A percentile compares a stretch with the other conserved stretches of the same genome.
phyloP scores from a whole-genome alignment of 1,284 basidiomycete species.

The Rhodotorula sp. region DNA sequence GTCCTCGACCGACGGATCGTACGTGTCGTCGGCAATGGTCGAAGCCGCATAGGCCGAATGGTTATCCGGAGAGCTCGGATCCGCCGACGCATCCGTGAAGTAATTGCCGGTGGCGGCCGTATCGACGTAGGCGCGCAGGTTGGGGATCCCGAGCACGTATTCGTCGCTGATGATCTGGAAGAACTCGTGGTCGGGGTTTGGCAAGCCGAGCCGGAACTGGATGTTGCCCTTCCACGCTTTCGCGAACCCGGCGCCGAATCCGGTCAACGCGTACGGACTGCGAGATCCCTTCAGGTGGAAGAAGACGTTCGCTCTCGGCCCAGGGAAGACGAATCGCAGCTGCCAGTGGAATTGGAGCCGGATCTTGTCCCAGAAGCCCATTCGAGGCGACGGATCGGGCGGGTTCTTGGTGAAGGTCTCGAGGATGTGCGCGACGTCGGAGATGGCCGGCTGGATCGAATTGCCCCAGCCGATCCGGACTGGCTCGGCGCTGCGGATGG shows the following conservation, averaged over 20 bases:
- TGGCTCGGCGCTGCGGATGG: constrained; percentile 63
- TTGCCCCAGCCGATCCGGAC: constrained; percentile 87
- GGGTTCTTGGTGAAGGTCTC: constrained; percentile 79
- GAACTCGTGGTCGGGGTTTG: constrained; percentile 73
- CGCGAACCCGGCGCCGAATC: constrained; percentile 84
- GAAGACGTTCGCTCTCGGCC: constrained; percentile 59
- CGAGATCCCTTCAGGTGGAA: constrained; percentile 83
- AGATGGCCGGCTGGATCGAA: constrained; percentile 80
- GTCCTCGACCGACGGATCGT: constrained; percentile 11
- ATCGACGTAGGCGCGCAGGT: constrained; percentile 54
- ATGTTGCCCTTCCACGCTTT: constrained; percentile 80
- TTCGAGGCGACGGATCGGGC: constrained; percentile 77
- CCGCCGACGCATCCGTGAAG: background rate
- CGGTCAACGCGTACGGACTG: constrained; percentile 73
- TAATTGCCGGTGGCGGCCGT: constrained; percentile 52
- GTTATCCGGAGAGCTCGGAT: background rate
- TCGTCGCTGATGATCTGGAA: constrained; percentile 80
- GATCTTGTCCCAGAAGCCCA: constrained; percentile 97
- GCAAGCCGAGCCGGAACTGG: constrained; percentile 68
- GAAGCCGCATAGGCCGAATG: constrained; percentile 7
- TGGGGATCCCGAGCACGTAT: constrained; percentile 76
- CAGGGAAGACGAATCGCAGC: constrained; percentile 66
- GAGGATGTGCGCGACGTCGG: constrained; percentile 80
- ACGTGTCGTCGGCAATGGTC: constrained; percentile 4
- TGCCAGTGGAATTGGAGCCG: constrained; percentile 82